Conservation (phyloP, 305 asterid species). For the Fraxinus sp. region DNA sequence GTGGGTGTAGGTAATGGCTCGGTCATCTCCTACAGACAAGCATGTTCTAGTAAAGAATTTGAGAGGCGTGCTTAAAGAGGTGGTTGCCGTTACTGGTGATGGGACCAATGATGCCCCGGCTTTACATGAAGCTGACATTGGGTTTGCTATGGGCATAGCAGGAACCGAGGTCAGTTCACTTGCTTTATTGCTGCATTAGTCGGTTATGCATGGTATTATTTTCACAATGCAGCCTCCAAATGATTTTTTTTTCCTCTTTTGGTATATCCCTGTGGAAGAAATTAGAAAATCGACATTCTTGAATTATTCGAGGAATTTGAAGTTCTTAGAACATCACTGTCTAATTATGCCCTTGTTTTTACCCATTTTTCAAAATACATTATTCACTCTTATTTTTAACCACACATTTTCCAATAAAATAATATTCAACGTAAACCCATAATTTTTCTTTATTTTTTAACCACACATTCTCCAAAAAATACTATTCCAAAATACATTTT, state of each 20-base stretch:
- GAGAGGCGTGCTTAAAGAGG: slow-evolving; percentile 61
- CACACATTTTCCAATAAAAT: too few relatives aligned
- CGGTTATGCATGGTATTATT: background rate
- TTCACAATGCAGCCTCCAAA: background rate
- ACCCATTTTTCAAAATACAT: too few relatives aligned
- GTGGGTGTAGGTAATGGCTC: slow-evolving; percentile 81
- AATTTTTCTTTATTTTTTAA: too few relatives aligned
- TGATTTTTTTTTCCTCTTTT: background rate
- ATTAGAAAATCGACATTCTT: background rate
- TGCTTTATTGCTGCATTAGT: background rate
- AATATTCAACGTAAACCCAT: too few relatives aligned
- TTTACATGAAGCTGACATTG: slow-evolving; percentile 92
- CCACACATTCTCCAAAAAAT: too few relatives aligned
- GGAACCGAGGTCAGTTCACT: slow-evolving; percentile 88
- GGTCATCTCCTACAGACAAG: slow-evolving; percentile 95
- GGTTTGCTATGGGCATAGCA: slow-evolving; percentile 96
- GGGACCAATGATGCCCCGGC: slow-evolving; percentile 99
- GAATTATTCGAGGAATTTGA: background rate
- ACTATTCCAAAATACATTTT: too few relatives aligned
- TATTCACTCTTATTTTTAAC: too few relatives aligned
- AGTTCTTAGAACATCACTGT: background rate
- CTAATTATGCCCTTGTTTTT: background rate
- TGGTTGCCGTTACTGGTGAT: slow-evolving; percentile 97
- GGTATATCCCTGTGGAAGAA: background rate
- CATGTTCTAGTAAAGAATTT: slow-evolving; percentile 71